Evolutionary conservation across 2,329 filamentous ascomycete genomes (phyloP), one percentile per base, ranked within the genome.

Genomic region (Dactylellina cionopaga): DNA sequence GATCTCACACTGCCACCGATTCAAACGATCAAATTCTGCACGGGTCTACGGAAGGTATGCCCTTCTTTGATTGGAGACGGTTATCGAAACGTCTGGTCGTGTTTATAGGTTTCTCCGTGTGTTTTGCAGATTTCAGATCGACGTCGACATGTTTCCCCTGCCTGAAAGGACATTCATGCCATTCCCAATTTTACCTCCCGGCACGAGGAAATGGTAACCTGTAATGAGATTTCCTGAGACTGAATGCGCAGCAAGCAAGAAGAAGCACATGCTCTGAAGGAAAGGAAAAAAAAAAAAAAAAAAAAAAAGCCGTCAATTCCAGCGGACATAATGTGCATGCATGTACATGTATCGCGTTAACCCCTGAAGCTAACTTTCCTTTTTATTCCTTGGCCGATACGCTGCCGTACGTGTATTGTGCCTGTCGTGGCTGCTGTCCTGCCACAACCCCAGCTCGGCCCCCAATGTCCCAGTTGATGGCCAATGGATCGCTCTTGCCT

Each of bases 341-440:
- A 43, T 5, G 27, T 27, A 19, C 11, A 54, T 35, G 46, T 37
- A 35, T 27, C 25, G 6, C 31, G n/a, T n/a, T n/a, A n/a, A n/a
- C 65, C 56, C 65, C 51, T 60, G 54, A 58, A 71, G 49, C 58
- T 41, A 71, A 71, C 58, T 63, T 71, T 51, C 35, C 19, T 43
- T 63, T 52, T 52, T 52, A 22, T 39, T 33, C 43, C 66, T 71
- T 71, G 58, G 66, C 59, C 52, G 49, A 51, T 41, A 62, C 58
- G 54, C 49, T 22, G 10, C 37, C 24, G 60, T 56, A 65, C 62
- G 51, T 66, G 62, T 52, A 46, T 65, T 35, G 17, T 33, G n/a
- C n/a, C n/a, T n/a, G n/a, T n/a, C n/a, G n/a, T n/a, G n/a, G n/a
- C n/a, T n/a, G n/a, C n/a, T n/a, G n/a, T 35, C 22, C 22, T 22